Percentiles rank a stretch among this genome's conserved stretches.
Conservation (phyloP, 1,284 basidiomycete species). For the Apiotrichum siamense region DNA sequence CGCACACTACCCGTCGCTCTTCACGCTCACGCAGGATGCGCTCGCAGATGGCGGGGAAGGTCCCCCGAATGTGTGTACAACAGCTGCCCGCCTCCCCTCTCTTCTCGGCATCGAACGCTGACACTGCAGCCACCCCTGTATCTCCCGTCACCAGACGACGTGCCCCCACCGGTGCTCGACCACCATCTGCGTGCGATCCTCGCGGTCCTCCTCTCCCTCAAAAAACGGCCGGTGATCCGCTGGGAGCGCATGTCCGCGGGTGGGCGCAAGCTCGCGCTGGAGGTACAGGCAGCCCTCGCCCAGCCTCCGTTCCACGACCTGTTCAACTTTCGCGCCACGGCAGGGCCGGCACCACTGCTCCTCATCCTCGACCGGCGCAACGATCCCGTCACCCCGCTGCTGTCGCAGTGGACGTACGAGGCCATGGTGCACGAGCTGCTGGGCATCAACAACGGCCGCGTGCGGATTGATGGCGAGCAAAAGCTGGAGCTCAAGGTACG, state of each 20-base stretch:
- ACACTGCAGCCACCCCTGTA: slow-evolving; percentile 44
- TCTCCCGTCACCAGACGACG: slow-evolving; percentile 55
- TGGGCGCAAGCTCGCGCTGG: slow-evolving; percentile 80
- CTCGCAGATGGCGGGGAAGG: slow-evolving; percentile 45
- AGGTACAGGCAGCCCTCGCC: slow-evolving; percentile 57
- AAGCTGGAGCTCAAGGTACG: slow-evolving; percentile 74
- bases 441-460: slow-evolving; percentile 89
- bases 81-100: too few relatives aligned
- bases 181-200: slow-evolving; percentile 75
- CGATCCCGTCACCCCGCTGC: slow-evolving; percentile 94
- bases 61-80: slow-evolving; percentile 39
- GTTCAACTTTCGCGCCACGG: slow-evolving; percentile 53
- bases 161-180: slow-evolving; percentile 61
- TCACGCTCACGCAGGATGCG: slow-evolving; percentile 70
- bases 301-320: slow-evolving; percentile 49
- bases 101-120: neutral
- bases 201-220: slow-evolving; percentile 84
- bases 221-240: slow-evolving; percentile 86
- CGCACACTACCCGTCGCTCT: slow-evolving; percentile 76
- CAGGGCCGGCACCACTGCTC: slow-evolving; percentile 52
- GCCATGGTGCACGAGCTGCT: slow-evolving; percentile 98
- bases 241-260: slow-evolving; percentile 91
- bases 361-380: slow-evolving; percentile 75
- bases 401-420: slow-evolving; percentile 99
- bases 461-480: slow-evolving; percentile 80